Conservation (phyloP, 2,329 filamentous ascomycete genomes). For the Aspergillus quadrilineatus region DNA sequence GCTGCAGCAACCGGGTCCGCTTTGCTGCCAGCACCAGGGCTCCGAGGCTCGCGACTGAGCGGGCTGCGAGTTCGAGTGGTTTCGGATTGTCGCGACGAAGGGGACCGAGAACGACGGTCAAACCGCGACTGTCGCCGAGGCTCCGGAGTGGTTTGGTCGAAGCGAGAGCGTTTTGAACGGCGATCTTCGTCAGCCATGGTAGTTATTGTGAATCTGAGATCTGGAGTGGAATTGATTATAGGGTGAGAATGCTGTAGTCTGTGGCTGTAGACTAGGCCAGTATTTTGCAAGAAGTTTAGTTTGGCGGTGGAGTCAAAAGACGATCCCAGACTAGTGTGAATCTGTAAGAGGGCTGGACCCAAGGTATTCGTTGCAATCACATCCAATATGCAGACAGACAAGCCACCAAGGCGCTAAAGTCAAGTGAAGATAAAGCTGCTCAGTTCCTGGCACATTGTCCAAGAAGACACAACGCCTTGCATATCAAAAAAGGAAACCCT, state of each 20-base stretch:
- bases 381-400: background rate
- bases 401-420: background rate
- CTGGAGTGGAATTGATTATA: constrained; percentile 3
- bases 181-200: constrained; percentile 76
- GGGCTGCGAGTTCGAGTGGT: constrained; percentile 78
- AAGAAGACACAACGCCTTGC: background rate
- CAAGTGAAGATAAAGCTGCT: background rate
- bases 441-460: background rate
- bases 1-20: constrained; percentile 76
- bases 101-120: constrained; percentile 87
- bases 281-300: constrained; percentile 16
- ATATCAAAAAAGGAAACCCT: background rate
- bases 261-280: background rate
- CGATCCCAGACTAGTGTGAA: constrained; percentile 16
- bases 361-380: background rate
- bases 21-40: constrained; percentile 44
- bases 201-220: background rate
- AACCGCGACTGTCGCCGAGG: constrained; percentile 76
- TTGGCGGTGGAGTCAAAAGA: constrained; percentile 18
- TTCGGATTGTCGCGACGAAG: constrained; percentile 66
- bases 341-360: constrained; percentile 1
- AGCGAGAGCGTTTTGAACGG: constrained; percentile 81
- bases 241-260: background rate
- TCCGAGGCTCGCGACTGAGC: constrained; percentile 54
- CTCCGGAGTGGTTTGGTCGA: constrained; percentile 87